These are phyloP conservation scores for Xylaria castorea DNA, from an alignment of 495 filamentous ascomycete species.

Conservation along the genomic window DNA sequence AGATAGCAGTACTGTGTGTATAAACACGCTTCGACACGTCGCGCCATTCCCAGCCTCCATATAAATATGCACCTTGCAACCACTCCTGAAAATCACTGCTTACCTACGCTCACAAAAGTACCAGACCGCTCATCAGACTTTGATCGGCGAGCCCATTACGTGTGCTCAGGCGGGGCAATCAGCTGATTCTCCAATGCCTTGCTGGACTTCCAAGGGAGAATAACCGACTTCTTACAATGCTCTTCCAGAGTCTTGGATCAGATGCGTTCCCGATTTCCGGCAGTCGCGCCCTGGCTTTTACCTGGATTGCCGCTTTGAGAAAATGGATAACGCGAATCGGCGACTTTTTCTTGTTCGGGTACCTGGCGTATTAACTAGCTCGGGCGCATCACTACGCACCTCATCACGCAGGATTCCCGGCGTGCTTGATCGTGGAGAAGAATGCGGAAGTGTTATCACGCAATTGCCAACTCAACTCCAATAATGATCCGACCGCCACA, in stretches of 20 bases:
- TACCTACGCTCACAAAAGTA: background rate
- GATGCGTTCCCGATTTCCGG: background rate
- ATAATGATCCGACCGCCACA: background rate
- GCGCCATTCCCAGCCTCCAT: background rate
- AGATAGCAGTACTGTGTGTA: background rate
- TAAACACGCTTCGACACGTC: background rate
- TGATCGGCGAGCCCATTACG: background rate
- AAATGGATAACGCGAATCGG: background rate
- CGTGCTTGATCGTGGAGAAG: background rate
- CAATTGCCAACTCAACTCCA: background rate
- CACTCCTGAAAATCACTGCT: slow-evolving; percentile 9
- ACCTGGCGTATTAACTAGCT: background rate
- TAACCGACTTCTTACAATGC: background rate
- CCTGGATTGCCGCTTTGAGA: background rate
- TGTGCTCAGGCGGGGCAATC: background rate
- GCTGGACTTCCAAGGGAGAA: background rate
- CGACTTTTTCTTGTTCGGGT: background rate
- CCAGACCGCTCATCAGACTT: background rate
- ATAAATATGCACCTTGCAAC: background rate
- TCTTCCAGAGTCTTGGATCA: background rate
- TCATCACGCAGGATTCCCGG: background rate
- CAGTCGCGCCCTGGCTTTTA: background rate
- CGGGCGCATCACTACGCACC: background rate
- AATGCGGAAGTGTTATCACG: background rate
- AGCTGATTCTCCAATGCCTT: background rate